Evolutionary conservation across 1,139 yeast species (phyloP), one percentile per base, ranked within the genome.

Genomic region (Diutina mesorugosa): DNA sequence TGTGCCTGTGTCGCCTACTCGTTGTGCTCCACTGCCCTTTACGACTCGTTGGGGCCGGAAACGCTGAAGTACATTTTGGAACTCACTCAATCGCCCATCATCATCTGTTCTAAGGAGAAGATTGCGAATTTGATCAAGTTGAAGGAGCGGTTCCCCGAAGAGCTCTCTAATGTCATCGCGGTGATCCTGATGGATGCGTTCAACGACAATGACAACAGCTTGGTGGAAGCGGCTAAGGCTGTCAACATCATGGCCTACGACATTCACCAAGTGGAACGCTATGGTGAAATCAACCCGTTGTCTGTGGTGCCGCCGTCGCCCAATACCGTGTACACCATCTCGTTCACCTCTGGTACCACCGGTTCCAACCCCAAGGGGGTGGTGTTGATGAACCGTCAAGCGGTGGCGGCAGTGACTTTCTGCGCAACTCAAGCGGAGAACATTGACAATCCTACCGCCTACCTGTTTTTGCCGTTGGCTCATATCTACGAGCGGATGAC

Each of bases 11-110:
- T 76, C 52, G 68, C 78, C 14, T 80, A 76, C 64, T 71, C 78
- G 28, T 65, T 84, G 58, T 70, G 82, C 47, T 75, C 76, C 60
- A 84, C 87, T n/a, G 79, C 87, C 2, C 68, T 84, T 57, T 84
- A 84, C 66, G 85, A 84, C 61, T 82, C 88, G 3, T 69, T 84
- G 63, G 89, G 89, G 1, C 77, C 83, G 1, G 77, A 74, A 41
- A 75, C 89, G 6, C 77, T 87, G 1, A 74, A 74, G 61, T 81
- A 81, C 65, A 84, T 84, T 60, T 69, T 84, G 67, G 74, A 75
- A 56, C 65, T 81, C 58, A 80, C 86, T 4, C 79, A 81, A 61
- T 67, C 81, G 9, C 87, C 87, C 3, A 76, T 83, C 5, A 68
- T 83, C n/a, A 72, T 79, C 50, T 72, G 74, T 57, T 74, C 83